Evolutionary conservation across 2,329 filamentous ascomycete genomes (phyloP).

Genomic region (Exophiala xenobiotica): DNA sequence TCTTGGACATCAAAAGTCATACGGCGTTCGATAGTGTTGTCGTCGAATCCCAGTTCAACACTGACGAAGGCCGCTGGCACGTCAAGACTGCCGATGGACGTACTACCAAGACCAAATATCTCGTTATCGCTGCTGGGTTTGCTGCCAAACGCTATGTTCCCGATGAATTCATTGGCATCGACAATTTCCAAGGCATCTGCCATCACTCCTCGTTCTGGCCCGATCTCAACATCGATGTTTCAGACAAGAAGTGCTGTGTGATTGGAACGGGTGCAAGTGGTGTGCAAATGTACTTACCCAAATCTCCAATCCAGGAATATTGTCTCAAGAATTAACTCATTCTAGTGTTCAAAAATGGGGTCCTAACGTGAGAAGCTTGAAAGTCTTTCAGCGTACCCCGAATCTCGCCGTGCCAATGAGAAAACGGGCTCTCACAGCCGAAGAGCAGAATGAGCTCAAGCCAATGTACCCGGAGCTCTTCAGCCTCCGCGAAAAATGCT

Average conservation of each 20-base stretch:
- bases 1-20: constrained; percentile 46
- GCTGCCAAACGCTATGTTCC: constrained; percentile 62
- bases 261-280: constrained; percentile 66
- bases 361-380: constrained; percentile 52
- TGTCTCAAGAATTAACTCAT: too few relatives aligned
- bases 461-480: constrained; percentile 24
- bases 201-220: constrained; percentile 65
- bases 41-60: constrained; percentile 43
- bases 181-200: constrained; percentile 59
- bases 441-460: constrained; percentile 53
- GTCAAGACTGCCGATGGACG: constrained; percentile 45
- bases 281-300: too few relatives aligned
- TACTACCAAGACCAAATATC: constrained; percentile 42
- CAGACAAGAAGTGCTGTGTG: constrained; percentile 59
- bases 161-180: constrained; percentile 50
- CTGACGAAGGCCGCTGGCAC: constrained; percentile 42
- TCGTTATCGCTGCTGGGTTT: constrained; percentile 51
- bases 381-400: constrained; percentile 61
- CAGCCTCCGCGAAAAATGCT: constrained; percentile 36
- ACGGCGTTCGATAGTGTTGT: constrained; percentile 48
- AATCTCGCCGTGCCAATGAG: constrained; percentile 65
- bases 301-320: too few relatives aligned
- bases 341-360: constrained; percentile 64
- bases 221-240: constrained; percentile 51
- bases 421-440: constrained; percentile 48